phyloP scores from a whole-genome alignment of 2,329 filamentous ascomycete species.

The Alternaria longipes region DNA sequence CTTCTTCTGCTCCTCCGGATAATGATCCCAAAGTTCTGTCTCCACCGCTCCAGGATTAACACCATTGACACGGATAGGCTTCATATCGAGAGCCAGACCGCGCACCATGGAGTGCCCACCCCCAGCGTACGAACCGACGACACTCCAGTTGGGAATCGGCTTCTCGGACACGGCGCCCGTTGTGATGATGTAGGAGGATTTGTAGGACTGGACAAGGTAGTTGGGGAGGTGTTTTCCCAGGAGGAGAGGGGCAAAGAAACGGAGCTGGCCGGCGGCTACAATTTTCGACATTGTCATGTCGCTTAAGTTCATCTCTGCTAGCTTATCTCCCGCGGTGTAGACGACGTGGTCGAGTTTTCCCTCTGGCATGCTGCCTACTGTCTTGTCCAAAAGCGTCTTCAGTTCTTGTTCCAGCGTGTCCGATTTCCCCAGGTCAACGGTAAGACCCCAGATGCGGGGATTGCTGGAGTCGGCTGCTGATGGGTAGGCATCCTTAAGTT shows the following conservation, averaged over 20 bases:
- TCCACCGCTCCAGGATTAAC: conserved; percentile 65
- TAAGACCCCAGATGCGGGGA: conserved; percentile 54
- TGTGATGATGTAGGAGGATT: conserved; percentile 65
- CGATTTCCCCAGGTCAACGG: conserved; percentile 59
- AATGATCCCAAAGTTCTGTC: conserved; percentile 54
- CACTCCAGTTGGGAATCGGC: conserved; percentile 62
- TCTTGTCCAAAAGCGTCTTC: conserved; percentile 55
- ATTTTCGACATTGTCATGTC: conserved; percentile 52
- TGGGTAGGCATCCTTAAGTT: conserved; percentile 57
- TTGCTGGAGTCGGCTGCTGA: conserved; percentile 35
- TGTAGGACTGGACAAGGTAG: conserved; percentile 55
- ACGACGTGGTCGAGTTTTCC: conserved; percentile 64
- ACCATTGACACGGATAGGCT: conserved; percentile 70
- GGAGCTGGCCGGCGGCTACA: conserved; percentile 58
- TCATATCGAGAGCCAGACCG: conserved; percentile 69
- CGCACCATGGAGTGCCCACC: conserved; percentile 64
- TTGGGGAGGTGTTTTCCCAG: conserved; percentile 60
- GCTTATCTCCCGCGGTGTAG: conserved; percentile 64
- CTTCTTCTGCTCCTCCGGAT: conserved; percentile 39
- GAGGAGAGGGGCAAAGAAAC: conserved; percentile 62
- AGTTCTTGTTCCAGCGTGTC: conserved; percentile 60
- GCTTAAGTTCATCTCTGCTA: conserved; percentile 53
- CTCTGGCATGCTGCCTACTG: conserved; percentile 39
- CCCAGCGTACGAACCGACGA: conserved; percentile 60
- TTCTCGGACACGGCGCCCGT: conserved; percentile 62